Percentiles rank a stretch among this genome's conserved stretches.
Conservation (phyloP, 768 basidiomycete species). For the Amanita jacksonii region DNA sequence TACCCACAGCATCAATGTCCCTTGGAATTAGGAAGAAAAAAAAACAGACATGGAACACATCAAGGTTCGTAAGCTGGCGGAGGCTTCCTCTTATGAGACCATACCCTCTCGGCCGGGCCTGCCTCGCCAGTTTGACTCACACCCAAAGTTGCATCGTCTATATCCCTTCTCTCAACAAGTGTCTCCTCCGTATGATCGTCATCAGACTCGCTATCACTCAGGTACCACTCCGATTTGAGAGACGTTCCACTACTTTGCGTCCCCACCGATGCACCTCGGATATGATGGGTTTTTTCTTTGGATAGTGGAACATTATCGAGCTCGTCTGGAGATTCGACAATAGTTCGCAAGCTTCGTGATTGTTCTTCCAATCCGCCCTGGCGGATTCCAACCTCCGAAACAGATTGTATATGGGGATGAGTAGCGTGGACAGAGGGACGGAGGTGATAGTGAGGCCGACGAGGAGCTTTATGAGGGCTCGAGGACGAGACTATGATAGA, state of each 20-base stretch:
- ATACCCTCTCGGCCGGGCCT: not conserved
- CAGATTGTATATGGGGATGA: not conserved
- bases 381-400: not conserved
- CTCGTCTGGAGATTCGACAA: slow-evolving; percentile 5
- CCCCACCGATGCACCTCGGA: not conserved
- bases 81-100: slow-evolving; percentile 4
- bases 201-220: not conserved
- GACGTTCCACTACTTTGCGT: not conserved
- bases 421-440: not conserved
- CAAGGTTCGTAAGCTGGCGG: slow-evolving; percentile 3
- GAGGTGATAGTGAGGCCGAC: not conserved
- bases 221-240: not conserved
- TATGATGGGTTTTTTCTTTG: not conserved
- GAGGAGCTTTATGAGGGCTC: not conserved
- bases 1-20: too few species aligned
- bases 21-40: too few species aligned
- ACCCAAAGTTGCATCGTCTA: not conserved
- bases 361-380: not conserved
- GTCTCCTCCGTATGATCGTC: not conserved
- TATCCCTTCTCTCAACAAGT: not conserved
- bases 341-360: slow-evolving; percentile 1
- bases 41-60: too few species aligned
- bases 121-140: not conserved
- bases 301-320: not conserved
- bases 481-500: not conserved